Conservation (phyloP, 2,329 filamentous ascomycete species). For the Whalleya microplaca region DNA sequence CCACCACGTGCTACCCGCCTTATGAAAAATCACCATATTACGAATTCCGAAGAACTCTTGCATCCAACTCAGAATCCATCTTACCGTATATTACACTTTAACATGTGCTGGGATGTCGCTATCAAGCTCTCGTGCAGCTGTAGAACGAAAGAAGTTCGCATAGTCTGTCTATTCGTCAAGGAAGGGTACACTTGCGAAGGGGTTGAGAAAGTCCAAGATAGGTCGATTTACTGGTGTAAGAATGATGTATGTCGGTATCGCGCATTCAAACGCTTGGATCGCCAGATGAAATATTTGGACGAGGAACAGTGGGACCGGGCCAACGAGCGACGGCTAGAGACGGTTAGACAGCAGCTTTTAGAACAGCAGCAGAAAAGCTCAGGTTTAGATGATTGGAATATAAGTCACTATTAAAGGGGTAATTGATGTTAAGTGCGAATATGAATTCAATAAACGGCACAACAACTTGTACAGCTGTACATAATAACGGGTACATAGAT, state of each 20-base stretch:
- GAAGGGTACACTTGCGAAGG: neutral
- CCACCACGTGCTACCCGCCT: neutral
- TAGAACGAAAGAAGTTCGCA: neutral
- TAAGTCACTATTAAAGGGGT: neutral
- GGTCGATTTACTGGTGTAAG: conserved; percentile 12
- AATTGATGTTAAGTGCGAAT: too few relatives aligned
- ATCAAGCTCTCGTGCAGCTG: conserved; percentile 13
- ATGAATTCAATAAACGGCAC: too few relatives aligned
- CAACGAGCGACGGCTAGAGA: neutral
- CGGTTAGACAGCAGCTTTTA: neutral
- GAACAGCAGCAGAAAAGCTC: neutral
- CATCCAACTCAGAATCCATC: neutral
- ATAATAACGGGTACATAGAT: too few relatives aligned
- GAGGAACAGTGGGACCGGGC: conserved; percentile 11
- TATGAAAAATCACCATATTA: neutral
- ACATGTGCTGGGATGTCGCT: conserved; percentile 14
- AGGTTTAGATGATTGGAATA: neutral
- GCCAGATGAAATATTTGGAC: conserved; percentile 15
- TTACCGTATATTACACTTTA: neutral
- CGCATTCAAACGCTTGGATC: conserved; percentile 8
- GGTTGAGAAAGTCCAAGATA: neutral
- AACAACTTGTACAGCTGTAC: too few relatives aligned
- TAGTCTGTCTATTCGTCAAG: neutral
- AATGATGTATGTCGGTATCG: conserved; percentile 14
- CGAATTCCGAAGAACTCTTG: too few relatives aligned